Conservation (phyloP, 2,329 filamentous ascomycete genomes). For the Sclerotiophoma versabilis region DNA sequence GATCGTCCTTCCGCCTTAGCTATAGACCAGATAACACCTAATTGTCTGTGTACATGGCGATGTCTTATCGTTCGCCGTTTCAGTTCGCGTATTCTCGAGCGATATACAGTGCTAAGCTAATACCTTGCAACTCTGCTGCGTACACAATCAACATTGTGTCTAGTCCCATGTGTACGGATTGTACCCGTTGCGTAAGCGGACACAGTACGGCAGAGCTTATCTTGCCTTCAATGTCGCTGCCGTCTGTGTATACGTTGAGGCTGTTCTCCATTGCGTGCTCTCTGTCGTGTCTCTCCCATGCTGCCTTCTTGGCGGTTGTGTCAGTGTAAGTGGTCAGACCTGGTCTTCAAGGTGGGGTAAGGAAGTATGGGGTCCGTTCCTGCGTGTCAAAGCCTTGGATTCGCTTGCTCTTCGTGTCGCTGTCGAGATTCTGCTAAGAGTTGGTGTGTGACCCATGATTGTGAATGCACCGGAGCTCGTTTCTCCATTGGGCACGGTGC, state of each 20-base stretch:
- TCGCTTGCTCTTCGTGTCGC: neutral
- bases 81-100: constrained; percentile 20
- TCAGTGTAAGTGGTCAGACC: constrained; percentile 24
- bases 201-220: constrained; percentile 24
- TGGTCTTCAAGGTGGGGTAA: constrained; percentile 18
- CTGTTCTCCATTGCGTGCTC: constrained; percentile 12
- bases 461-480: neutral
- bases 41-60: constrained; percentile 30
- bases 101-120: constrained; percentile 28
- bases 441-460: neutral
- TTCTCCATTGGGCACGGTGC: neutral
- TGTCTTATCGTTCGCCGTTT: constrained; percentile 9
- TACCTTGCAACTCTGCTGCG: constrained; percentile 21
- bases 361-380: constrained; percentile 23
- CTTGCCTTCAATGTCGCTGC: constrained; percentile 27
- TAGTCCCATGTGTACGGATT: constrained; percentile 20
- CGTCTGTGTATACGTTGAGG: constrained; percentile 32
- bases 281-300: constrained; percentile 19
- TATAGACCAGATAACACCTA: constrained; percentile 21
- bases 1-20: constrained; percentile 18
- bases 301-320: constrained; percentile 16
- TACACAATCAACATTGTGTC: constrained; percentile 21
- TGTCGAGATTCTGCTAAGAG: neutral
- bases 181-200: constrained; percentile 20
- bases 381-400: constrained; percentile 10